Evolutionary conservation across 2,329 filamentous ascomycete genomes (phyloP), one percentile per base, ranked within the genome.

Genomic region (Catunica adiposa): DNA sequence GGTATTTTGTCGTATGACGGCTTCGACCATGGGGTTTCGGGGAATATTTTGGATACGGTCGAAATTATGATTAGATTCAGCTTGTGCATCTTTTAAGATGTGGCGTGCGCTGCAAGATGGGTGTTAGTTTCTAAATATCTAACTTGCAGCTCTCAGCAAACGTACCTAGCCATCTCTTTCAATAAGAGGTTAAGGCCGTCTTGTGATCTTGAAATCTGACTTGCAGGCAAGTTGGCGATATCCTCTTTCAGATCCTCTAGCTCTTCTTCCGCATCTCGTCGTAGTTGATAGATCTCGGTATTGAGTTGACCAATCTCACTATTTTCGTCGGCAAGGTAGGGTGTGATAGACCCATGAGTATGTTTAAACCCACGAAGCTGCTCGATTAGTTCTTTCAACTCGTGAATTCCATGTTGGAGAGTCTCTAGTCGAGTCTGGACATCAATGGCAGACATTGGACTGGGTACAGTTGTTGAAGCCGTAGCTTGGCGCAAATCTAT

Each of bases 211-310:
- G 77, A 76, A 66, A 72, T 69, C 56, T 66, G 67, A 1, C 72
- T 72, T 2, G 73, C 66, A 1, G 62, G 65, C 25, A 89, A 69
- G 62, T 87, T 87, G 59, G 84, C 78, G 26, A 87, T 75, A 63
- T 95, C 89, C 65, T 92, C 87, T 51, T 73, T 74, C 34, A 96
- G 65, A 17, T 92, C 68, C 66, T 94, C 89, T 61, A 92, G 77
- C 58, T 94, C 87, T 60, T 94, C 87, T 62, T 94, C 83, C 52
- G 85, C 79, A 57, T 86, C 82, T 62, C 86, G 83, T 59, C 96
- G 69, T 17, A 78, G 77, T 63, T 86, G 81, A 61, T 84, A 82
- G 60, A 96, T 94, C 66, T 96, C 89, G n/a, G 44, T 22, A 48
- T 26, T 48, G 17, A 48, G 44, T 25, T 48, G 20, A 26, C 44